Evolutionary conservation across 352 stramenopile genomes (phyloP).

Genomic region (Thraustotheca clavata): DNA sequence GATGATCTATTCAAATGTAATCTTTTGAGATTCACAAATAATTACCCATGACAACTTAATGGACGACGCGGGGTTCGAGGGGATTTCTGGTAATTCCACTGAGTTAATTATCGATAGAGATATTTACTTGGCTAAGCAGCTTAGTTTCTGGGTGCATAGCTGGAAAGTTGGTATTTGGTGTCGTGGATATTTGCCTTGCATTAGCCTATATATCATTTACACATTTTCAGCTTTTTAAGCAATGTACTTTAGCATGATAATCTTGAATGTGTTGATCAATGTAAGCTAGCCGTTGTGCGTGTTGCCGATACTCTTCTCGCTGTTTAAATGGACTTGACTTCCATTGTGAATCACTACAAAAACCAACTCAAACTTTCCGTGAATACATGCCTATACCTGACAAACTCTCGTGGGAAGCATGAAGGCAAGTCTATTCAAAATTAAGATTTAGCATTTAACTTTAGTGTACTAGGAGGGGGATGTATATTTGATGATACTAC

Average conservation of each 20-base stretch:
- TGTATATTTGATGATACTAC: not conserved
- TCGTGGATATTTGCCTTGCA: conserved; percentile 49
- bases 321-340: conserved; percentile 7
- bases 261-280: conserved; percentile 79
- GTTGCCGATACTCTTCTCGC: conserved; percentile 24
- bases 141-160: conserved; percentile 65
- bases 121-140: not conserved
- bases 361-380: not conserved
- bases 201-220: conserved; percentile 34
- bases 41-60: too few relatives aligned
- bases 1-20: too few relatives aligned
- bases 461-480: conserved; percentile 5
- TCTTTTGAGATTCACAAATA: too few relatives aligned
- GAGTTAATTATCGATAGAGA: too few relatives aligned
- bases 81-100: not conserved
- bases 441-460: not conserved
- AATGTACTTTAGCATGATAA: conserved; percentile 54
- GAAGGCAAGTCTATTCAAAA: not conserved
- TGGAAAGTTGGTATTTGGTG: conserved; percentile 62
- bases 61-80: not conserved
- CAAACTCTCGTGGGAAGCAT: not conserved
- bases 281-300: conserved; percentile 57
- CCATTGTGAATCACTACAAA: conserved; percentile 7
- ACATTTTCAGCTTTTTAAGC: not conserved
- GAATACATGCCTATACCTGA: not conserved